Evolutionary conservation across 768 basidiomycete genomes (phyloP).

Genomic region (Amanita rubescens): DNA sequence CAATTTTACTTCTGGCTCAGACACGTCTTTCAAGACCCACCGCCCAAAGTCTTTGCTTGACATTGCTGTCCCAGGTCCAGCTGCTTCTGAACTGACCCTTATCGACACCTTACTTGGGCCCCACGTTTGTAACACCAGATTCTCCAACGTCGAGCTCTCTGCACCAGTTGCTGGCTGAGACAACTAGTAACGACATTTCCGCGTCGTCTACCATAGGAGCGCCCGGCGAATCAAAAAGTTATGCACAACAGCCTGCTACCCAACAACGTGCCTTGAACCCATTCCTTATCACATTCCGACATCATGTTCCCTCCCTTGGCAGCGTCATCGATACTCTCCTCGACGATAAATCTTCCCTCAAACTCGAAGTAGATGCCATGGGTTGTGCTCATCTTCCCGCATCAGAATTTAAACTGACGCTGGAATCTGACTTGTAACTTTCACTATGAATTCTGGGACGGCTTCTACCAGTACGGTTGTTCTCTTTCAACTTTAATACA

Average conservation of each 20-base stretch:
- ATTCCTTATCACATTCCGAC: not conserved
- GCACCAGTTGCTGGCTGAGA: not conserved
- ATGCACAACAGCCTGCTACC: not conserved
- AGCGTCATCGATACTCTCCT: not conserved
- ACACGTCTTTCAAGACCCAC: not conserved
- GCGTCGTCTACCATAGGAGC: no score
- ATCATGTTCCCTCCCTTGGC: not conserved
- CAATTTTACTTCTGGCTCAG: not conserved
- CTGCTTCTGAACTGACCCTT: not conserved
- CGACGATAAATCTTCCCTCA: not conserved
- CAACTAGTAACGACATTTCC: not conserved
- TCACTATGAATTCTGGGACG: slow-evolving; percentile 6
- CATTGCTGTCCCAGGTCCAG: not conserved
- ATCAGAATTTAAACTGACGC: not conserved
- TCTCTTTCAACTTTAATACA: not conserved
- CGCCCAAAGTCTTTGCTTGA: not conserved
- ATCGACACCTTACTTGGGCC: not conserved
- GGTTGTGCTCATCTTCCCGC: not conserved
- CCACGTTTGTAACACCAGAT: not conserved
- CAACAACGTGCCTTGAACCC: no score
- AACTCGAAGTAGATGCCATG: not conserved
- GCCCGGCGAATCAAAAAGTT: not conserved
- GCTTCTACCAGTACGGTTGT: not conserved
- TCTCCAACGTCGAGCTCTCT: not conserved
- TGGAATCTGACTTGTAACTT: slow-evolving; percentile 1